Base-by-base conservation (phyloP, 371 early-diverging fungal genomes). In the Cokeromyces recurvatus region DNA sequence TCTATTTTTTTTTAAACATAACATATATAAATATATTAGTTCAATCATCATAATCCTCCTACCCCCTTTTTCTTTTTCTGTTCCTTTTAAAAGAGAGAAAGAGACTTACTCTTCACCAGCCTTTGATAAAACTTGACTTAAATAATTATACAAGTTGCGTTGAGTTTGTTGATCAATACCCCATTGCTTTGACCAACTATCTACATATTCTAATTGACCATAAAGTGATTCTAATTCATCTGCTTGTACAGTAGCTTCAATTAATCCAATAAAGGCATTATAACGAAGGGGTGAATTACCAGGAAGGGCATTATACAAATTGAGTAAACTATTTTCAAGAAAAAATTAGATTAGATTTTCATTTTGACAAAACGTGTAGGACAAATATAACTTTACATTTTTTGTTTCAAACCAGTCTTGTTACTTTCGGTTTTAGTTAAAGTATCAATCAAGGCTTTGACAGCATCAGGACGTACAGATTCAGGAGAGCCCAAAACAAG, bases 141-240 rank as follows among this genome's bases (percentile, higher is more conserved):
- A 55, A 38, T 71, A 69, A 41, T 78, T 66, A 46, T 87, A 84
- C 52, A 91, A 57, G 16, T 73, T 54, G 51, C 82, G 68, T 66
- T 81, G 76, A 35, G 79, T 71, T 22, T 71, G 71, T 19, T 58
- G 53, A 35, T 68, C 66, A 23, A 85, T 73, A 15, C 81, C 85
- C 92, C 95, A 95, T 57, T 86, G 85, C 38, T 73, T 71, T 32
- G 84, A 64, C 85, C 86, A 86, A 36, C 52, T 55, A 46, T 89
- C 84, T 32, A 89, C 54, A 46, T 82, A 70, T 25, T 70, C 68
- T 45, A 89, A 73, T 53, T 82, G 82, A 42, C 82, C 74, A 16
- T 77, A 65, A 25, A 93, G 58, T 22, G 79, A 69, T 39, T 86
- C 88, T 43, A 90, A 68, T 49, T 89, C 85, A 53, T 85, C 85